Evolutionary conservation across 192 early-diverging fungal species (phyloP).

Genomic region (Coemansia sp.): DNA sequence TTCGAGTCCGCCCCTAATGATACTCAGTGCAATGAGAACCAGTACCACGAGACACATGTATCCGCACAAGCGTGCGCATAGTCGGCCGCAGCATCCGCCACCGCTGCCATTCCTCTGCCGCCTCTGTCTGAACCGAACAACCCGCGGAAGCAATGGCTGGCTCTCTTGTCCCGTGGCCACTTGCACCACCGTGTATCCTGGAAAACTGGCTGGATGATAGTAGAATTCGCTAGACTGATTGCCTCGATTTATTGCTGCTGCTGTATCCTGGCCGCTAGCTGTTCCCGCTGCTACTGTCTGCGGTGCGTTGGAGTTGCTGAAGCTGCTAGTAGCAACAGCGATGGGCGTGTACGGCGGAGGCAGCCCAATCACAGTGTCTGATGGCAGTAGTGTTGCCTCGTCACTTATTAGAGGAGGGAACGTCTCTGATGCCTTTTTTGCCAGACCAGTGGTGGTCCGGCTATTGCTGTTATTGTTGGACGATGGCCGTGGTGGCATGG

Average conservation of each 20-base stretch:
- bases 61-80: conserved; percentile 19
- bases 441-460: not conserved
- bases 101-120: not conserved
- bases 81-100: conserved; percentile 8
- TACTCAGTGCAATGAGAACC: conserved; percentile 7
- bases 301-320: too few relatives aligned
- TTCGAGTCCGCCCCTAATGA: not conserved
- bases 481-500: conserved; percentile 2
- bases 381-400: not conserved
- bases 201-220: conserved; percentile 53
- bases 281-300: too few relatives aligned
- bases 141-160: conserved; percentile 21
- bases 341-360: conserved; percentile 16
- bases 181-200: conserved; percentile 43
- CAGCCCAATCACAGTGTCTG: not conserved
- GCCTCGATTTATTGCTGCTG: not conserved
- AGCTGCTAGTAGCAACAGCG: too few relatives aligned
- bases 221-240: conserved; percentile 6
- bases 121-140: conserved; percentile 9
- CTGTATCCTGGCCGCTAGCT: not conserved
- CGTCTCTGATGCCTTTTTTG: conserved; percentile 12
- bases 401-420: conserved; percentile 32
- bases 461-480: not conserved
- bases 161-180: conserved; percentile 25
- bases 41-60: conserved; percentile 22